Evolutionary conservation across 345 rosid species (phyloP).

Genomic region (Fremontodendron californicum): DNA sequence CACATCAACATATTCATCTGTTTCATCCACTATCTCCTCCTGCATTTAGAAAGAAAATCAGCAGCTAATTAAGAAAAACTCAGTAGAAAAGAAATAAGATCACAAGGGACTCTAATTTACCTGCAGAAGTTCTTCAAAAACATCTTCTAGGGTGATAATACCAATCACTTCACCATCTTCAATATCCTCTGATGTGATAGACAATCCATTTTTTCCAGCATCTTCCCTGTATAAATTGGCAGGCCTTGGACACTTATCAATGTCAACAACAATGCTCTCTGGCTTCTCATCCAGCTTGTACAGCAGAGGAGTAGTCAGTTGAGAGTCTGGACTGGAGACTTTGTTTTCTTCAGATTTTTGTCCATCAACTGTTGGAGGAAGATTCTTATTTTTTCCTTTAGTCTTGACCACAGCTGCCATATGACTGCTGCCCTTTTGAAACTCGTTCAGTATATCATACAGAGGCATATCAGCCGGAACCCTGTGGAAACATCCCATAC

Average conservation of each 20-base stretch:
- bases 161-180: slow-evolving; percentile 95
- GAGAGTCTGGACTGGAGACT: slow-evolving; percentile 28
- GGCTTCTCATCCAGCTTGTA: slow-evolving; percentile 46
- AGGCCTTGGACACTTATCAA: slow-evolving; percentile 48
- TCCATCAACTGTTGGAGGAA: slow-evolving; percentile 32
- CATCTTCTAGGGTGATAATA: slow-evolving; percentile 94
- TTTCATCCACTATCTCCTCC: slow-evolving; percentile 99
- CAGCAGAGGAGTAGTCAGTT: slow-evolving; percentile 63
- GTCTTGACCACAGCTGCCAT: slow-evolving; percentile 98
- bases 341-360: slow-evolving; percentile 40
- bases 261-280: slow-evolving; percentile 54
- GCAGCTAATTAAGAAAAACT: not conserved
- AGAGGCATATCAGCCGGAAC: slow-evolving; percentile 98
- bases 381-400: slow-evolving; percentile 52
- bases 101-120: slow-evolving; percentile 24
- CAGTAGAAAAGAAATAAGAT: not conserved
- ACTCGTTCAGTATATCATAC: slow-evolving; percentile 92
- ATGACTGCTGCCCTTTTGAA: slow-evolving; percentile 99
- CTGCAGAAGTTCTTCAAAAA: slow-evolving; percentile 94
- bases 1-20: slow-evolving; percentile 93
- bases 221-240: slow-evolving; percentile 31
- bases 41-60: slow-evolving; percentile 27
- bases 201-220: slow-evolving; percentile 23
- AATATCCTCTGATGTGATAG: slow-evolving; percentile 57
- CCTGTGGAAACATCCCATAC: slow-evolving; percentile 39